phyloP scores from a whole-genome alignment of 345 rosid genomes.

The Trapa incisa region DNA sequence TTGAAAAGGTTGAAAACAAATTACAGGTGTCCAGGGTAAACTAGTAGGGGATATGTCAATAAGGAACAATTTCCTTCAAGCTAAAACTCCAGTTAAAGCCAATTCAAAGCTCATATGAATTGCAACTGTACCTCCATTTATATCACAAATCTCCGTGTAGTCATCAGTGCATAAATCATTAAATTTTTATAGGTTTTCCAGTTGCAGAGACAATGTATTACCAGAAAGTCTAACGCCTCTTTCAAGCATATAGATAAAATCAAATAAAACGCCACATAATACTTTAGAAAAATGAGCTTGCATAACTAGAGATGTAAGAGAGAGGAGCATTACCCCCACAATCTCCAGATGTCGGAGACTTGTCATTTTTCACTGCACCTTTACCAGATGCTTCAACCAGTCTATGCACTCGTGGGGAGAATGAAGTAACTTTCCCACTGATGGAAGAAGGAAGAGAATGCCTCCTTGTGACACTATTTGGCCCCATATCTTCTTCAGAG shows the following conservation, averaged over 20 bases:
- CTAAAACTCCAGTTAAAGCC: too few species aligned
- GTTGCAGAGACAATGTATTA: not conserved
- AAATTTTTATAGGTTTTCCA: not conserved
- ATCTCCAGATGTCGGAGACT: constrained; percentile 34
- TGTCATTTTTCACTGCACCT: constrained; percentile 44
- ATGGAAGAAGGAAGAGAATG: constrained; percentile 65
- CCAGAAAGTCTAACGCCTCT: not conserved
- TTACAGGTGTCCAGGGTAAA: not conserved
- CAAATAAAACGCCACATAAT: not conserved
- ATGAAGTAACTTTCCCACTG: constrained; percentile 35
- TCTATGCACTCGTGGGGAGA: constrained; percentile 25
- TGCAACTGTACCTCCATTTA: too few species aligned
- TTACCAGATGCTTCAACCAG: constrained; percentile 39
- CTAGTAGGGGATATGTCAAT: not conserved
- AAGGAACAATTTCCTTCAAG: too few species aligned
- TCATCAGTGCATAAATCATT: not conserved
- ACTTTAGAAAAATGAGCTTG: not conserved
- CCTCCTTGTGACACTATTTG: constrained; percentile 40
- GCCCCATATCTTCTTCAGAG: constrained; percentile 35
- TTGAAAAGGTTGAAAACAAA: not conserved
- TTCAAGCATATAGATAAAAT: not conserved
- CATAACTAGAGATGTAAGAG: not conserved
- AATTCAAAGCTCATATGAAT: too few species aligned
- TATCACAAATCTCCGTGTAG: not conserved
- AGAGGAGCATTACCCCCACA: constrained; percentile 32